These are phyloP conservation scores for Nemania diffusa DNA, from an alignment of 2,329 filamentous ascomycete genomes.

Conservation along the genomic window DNA sequence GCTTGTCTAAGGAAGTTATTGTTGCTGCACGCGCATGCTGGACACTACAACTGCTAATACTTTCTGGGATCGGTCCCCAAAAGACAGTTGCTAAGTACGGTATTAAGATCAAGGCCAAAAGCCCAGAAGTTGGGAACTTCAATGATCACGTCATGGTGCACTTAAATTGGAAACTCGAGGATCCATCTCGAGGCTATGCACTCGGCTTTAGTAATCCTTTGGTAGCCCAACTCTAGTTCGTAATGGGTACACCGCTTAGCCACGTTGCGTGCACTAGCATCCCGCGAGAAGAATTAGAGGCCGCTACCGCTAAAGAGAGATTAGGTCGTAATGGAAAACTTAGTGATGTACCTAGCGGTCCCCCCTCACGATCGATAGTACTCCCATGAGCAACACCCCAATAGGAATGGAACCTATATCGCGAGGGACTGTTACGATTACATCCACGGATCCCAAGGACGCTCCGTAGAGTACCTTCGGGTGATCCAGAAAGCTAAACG, in stretches of 20 bases:
- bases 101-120: conserved; percentile 35
- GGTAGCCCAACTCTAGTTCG: conserved; percentile 37
- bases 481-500: too few species aligned
- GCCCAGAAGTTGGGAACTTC: conserved; percentile 38
- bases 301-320: conserved; percentile 38
- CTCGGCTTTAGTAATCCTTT: conserved; percentile 42
- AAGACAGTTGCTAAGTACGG: conserved; percentile 29
- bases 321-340: conserved; percentile 42
- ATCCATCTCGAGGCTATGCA: conserved; percentile 40
- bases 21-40: conserved; percentile 36
- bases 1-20: conserved; percentile 31
- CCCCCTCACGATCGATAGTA: conserved; percentile 32
- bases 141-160: conserved; percentile 39
- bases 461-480: too few species aligned
- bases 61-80: conserved; percentile 39
- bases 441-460: conserved; percentile 35
- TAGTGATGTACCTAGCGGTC: conserved; percentile 39
- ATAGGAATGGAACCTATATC: conserved; percentile 40
- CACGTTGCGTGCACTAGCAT: conserved; percentile 37
- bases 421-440: conserved; percentile 38
- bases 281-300: conserved; percentile 25
- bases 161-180: conserved; percentile 42
- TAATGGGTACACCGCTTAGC: conserved; percentile 33
- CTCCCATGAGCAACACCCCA: conserved; percentile 34
- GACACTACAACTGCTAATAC: conserved; percentile 40